phyloP scores from a whole-genome alignment of 2,329 filamentous ascomycete genomes.

The Penicillium italicum region DNA sequence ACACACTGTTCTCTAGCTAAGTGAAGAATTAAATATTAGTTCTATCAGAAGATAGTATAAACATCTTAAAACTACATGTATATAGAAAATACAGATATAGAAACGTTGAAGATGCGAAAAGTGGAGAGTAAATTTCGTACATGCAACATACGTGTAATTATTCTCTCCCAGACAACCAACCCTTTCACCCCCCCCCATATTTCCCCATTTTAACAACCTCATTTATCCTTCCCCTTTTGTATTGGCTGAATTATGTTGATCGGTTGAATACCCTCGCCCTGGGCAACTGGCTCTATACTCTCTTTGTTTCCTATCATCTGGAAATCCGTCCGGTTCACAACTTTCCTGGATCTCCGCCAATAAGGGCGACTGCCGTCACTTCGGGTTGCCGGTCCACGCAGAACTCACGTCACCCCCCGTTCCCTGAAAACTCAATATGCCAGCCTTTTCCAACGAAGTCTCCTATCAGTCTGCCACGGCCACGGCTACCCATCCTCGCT shows the following conservation, averaged over 20 bases:
- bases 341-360: conserved; percentile 17
- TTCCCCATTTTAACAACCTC: conserved; percentile 8
- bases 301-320: conserved; percentile 9
- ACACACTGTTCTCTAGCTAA: too few species aligned
- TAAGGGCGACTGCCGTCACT: conserved; percentile 22
- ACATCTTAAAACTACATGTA: too few species aligned
- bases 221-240: conserved; percentile 2
- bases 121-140: not conserved
- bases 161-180: conserved; percentile 8
- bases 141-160: conserved; percentile 10
- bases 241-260: conserved; percentile 16
- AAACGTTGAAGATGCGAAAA: not conserved
- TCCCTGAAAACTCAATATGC: conserved; percentile 31
- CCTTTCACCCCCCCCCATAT: conserved; percentile 5
- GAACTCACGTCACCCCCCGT: conserved; percentile 30
- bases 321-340: conserved; percentile 21
- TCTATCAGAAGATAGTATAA: too few species aligned
- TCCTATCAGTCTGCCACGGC: conserved; percentile 34
- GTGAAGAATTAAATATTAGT: too few species aligned
- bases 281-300: conserved; percentile 4
- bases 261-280: conserved; percentile 11
- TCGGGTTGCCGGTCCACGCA: conserved; percentile 29
- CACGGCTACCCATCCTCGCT: conserved; percentile 35
- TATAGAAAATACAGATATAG: not conserved
- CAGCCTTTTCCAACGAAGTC: conserved; percentile 38